Evolutionary conservation across 345 rosid species (phyloP).

Genomic region (Combretum micranthum): DNA sequence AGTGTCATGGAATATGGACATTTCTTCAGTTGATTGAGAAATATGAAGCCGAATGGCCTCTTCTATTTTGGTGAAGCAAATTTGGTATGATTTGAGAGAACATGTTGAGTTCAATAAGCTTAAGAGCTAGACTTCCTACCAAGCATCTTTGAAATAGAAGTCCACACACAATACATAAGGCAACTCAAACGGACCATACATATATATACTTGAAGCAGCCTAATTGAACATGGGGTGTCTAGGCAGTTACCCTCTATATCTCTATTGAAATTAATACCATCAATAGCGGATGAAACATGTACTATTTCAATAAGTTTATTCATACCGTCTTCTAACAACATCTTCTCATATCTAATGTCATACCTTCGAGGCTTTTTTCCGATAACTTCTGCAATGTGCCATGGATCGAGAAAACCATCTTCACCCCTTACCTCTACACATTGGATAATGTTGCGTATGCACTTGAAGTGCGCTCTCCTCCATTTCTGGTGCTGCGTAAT

Average conservation of each 20-base stretch:
- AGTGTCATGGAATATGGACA: too few relatives aligned
- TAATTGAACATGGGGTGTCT: slow-evolving; percentile 31
- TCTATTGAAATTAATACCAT: slow-evolving; percentile 17
- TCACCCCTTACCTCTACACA: slow-evolving; percentile 67
- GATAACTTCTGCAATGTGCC: slow-evolving; percentile 54
- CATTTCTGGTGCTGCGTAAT: too few relatives aligned
- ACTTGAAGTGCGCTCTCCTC: slow-evolving; percentile 2
- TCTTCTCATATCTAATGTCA: slow-evolving; percentile 39
- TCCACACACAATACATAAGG: slow-evolving; percentile 65
- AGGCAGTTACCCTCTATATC: slow-evolving; percentile 9
- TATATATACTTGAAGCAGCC: slow-evolving; percentile 40
- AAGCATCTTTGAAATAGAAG: slow-evolving; percentile 35
- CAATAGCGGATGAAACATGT: slow-evolving; percentile 28
- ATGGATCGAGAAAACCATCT: slow-evolving; percentile 66
- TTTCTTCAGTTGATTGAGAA: too few relatives aligned
- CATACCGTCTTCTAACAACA: slow-evolving; percentile 35
- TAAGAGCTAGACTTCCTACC: slow-evolving; percentile 91
- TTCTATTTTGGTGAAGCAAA: slow-evolving; percentile 54
- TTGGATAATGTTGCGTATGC: slow-evolving; percentile 6
- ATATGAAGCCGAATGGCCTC: slow-evolving; percentile 19
- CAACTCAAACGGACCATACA: slow-evolving; percentile 21
- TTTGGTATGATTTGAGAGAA: slow-evolving; percentile 70
- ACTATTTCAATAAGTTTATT: slow-evolving; percentile 30
- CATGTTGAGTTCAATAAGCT: slow-evolving; percentile 37
- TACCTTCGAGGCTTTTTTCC: slow-evolving; percentile 7